Evolutionary conservation across 306 rosid genomes (phyloP).

Genomic region (Biancaea sappan): DNA sequence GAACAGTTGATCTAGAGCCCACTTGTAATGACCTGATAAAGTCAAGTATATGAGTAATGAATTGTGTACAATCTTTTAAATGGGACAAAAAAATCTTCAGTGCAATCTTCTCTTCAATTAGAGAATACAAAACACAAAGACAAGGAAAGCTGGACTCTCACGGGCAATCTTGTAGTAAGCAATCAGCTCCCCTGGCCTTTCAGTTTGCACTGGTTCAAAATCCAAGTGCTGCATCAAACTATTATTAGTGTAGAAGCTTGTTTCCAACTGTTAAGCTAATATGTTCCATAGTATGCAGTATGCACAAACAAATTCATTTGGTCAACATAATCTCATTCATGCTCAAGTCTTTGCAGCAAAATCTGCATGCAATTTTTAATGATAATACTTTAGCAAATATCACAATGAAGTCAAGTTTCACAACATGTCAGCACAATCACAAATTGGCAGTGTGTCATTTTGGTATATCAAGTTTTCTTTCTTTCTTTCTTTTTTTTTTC

Average conservation of each 20-base stretch:
- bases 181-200: conserved; percentile 85
- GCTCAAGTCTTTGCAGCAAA: background rate
- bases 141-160: conserved; percentile 40
- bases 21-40: conserved; percentile 87
- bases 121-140: conserved; percentile 8
- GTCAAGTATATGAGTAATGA: conserved; percentile 14
- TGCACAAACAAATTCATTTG: conserved; percentile 24
- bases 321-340: conserved; percentile 21
- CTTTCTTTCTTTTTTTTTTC: too few species aligned
- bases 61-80: background rate
- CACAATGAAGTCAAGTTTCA: background rate
- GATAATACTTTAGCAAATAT: background rate
- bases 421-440: background rate
- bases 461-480: background rate
- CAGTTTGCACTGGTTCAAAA: conserved; percentile 64
- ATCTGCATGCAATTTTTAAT: background rate
- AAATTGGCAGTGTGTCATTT: background rate
- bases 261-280: conserved; percentile 16
- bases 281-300: conserved; percentile 14
- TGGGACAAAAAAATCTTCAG: background rate
- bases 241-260: conserved; percentile 31
- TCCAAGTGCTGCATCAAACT: conserved; percentile 84
- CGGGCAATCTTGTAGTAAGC: conserved; percentile 97
- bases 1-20: conserved; percentile 91
- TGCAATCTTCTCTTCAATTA: conserved; percentile 25